Base-by-base conservation (phyloP, 108 stramenopile genomes). In the Skeletonema marinoi region DNA sequence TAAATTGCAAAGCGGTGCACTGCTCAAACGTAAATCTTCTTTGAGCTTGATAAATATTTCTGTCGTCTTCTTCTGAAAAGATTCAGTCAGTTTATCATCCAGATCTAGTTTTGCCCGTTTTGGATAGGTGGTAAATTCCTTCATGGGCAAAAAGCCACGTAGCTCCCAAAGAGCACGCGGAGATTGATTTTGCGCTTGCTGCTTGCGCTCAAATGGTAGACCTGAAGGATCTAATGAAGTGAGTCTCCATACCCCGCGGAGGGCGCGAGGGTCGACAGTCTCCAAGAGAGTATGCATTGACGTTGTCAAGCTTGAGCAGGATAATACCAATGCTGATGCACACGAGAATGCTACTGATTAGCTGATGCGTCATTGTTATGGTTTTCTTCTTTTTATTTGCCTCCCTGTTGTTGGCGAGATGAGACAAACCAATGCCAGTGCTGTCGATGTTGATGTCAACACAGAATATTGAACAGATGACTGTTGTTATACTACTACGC, bases 91-190 rank as follows among this genome's bases (percentile, higher is more conserved):
- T 51, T 67, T 67, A 0, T 48, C 54, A 56, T 56, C 54, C 14
- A 56, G 54, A n/a, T 25, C 54, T 9, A 56, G 9, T n/a, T 56
- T 56, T 0, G 54, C 54, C 25, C 54, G 19, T 32, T 82, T 71
- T 39, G 93, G 93, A 76, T 87, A 88, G 12, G 84, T 87, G 17
- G 93, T 94, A 66, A 94, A 94, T 71, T 94, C 93, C 65, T 94
- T 94, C 76, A 94, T 77, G 9, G 93, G 89, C 17, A 71, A 38
- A 38, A 50, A 62, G 17, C 69, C 74, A 12, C 66, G 77, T 0
- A 64, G 59, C 46, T 80, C 62, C 68, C 73, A 74, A 30, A 77
- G 60, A 19, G 62, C 39, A 36, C 36, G 64, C 14, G 82, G 78
- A 31, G 70, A 70, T 32, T 75, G 12, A 12, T 62, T 11, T 32